A percentile compares a stretch with the other conserved stretches of the same genome.
phyloP scores from a whole-genome alignment of 1,284 basidiomycete genomes.

The Microbotryomycetes sp. region DNA sequence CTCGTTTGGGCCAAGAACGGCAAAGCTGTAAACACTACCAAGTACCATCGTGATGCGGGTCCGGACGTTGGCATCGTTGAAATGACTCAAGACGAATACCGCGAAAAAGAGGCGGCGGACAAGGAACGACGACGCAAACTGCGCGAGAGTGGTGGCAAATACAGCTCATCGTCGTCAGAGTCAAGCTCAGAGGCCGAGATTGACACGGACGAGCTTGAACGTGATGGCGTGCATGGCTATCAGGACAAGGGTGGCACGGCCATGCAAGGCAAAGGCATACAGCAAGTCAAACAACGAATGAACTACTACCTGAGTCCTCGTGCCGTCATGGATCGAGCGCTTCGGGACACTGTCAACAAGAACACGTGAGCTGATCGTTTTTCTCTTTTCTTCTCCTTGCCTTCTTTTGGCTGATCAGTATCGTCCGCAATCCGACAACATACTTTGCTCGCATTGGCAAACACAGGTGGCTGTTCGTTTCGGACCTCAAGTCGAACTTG shows the following conservation, averaged over 20 bases:
- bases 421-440: not conserved
- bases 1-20: constrained; percentile 65
- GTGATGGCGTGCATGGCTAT: constrained; percentile 13
- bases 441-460: constrained; percentile 15
- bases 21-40: constrained; percentile 48
- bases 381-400: not conserved
- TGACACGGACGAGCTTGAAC: constrained; percentile 13
- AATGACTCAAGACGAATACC: constrained; percentile 30
- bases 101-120: constrained; percentile 21
- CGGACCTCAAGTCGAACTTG: constrained; percentile 48
- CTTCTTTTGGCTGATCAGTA: not conserved
- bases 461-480: constrained; percentile 26
- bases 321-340: constrained; percentile 54
- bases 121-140: constrained; percentile 11
- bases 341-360: constrained; percentile 56
- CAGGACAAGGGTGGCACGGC: constrained; percentile 31
- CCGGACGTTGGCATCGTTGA: constrained; percentile 41
- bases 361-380: constrained; percentile 50
- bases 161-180: constrained; percentile 16
- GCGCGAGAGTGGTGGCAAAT: constrained; percentile 10
- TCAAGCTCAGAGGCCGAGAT: constrained; percentile 13
- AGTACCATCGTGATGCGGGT: constrained; percentile 32
- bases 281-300: constrained; percentile 37
- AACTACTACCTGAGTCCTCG: constrained; percentile 38
- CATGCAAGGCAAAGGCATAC: constrained; percentile 24